Evolutionary conservation across 495 filamentous ascomycete genomes (phyloP).

Genomic region (Tuber brumale): DNA sequence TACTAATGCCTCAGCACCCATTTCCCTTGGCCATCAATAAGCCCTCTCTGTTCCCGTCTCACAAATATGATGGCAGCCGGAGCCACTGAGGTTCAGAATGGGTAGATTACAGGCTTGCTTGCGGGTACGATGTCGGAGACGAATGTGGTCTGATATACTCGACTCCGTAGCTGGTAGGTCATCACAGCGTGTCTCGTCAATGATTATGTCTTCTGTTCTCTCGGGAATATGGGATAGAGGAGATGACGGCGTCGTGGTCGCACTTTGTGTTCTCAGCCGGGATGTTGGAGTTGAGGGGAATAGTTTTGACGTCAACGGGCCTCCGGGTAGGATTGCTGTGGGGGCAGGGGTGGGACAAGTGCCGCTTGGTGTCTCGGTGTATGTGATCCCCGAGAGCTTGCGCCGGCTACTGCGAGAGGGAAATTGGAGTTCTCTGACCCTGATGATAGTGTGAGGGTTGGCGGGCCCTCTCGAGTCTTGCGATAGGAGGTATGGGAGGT

Average conservation of each 20-base stretch:
- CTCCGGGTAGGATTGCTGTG: too few relatives aligned
- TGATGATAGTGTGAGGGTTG: slow-evolving; percentile 33
- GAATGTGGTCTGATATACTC: slow-evolving; percentile 68
- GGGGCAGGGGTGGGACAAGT: slow-evolving; percentile 61
- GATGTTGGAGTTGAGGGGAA: slow-evolving; percentile 71
- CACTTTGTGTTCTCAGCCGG: too few relatives aligned
- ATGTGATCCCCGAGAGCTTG: slow-evolving; percentile 63
- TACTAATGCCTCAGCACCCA: slow-evolving; percentile 98
- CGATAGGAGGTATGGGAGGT: slow-evolving; percentile 19
- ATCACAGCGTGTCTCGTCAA: slow-evolving; percentile 71
- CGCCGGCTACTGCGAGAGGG: slow-evolving; percentile 28
- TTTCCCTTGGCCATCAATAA: slow-evolving; percentile 82
- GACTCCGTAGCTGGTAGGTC: slow-evolving; percentile 78
- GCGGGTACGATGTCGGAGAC: slow-evolving; percentile 66
- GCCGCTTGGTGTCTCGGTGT: slow-evolving; percentile 59
- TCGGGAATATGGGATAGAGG: slow-evolving; percentile 76
- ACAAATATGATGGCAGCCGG: slow-evolving; percentile 69
- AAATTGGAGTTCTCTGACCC: slow-evolving; percentile 23
- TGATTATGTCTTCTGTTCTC: slow-evolving; percentile 67
- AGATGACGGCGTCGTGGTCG: slow-evolving; percentile 66
- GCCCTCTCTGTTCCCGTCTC: slow-evolving; percentile 64
- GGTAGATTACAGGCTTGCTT: slow-evolving; percentile 93
- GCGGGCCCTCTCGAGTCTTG: slow-evolving; percentile 19
- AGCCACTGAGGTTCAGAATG: slow-evolving; percentile 55
- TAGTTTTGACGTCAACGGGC: slow-evolving; percentile 77